A percentile compares a stretch with the other conserved stretches of the same genome.
phyloP scores from a whole-genome alignment of 2,329 filamentous ascomycete species.

The Grosmannia serpens region DNA sequence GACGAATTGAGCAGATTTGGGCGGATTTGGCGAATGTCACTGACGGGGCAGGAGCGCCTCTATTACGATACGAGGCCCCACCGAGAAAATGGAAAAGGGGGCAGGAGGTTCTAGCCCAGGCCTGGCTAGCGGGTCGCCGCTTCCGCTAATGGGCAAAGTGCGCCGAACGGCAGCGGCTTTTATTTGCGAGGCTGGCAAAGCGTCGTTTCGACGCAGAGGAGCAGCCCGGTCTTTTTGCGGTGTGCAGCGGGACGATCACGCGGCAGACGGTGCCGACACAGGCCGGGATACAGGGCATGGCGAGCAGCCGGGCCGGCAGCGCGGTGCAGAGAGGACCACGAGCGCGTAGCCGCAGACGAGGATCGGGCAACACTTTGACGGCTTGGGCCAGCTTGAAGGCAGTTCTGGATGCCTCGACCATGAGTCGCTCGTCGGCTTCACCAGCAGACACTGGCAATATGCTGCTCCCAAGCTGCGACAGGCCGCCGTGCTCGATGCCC shows the following conservation, averaged over 20 bases:
- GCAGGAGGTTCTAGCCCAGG: neutral
- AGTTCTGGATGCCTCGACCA: slow-evolving; percentile 51
- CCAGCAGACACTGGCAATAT: too few species aligned
- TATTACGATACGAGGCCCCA: neutral
- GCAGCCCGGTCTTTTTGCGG: slow-evolving; percentile 52
- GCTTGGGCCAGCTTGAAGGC: slow-evolving; percentile 35
- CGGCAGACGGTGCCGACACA: slow-evolving; percentile 62
- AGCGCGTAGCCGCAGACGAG: slow-evolving; percentile 53
- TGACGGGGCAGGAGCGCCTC: neutral
- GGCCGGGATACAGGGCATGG: slow-evolving; percentile 63
- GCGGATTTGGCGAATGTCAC: neutral
- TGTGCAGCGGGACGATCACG: slow-evolving; percentile 53
- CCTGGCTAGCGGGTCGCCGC: neutral
- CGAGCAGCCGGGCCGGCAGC: slow-evolving; percentile 59
- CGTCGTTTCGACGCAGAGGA: slow-evolving; percentile 64
- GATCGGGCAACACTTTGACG: slow-evolving; percentile 45
- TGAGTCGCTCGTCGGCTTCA: slow-evolving; percentile 54
- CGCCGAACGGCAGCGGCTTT: slow-evolving; percentile 57
- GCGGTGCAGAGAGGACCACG: slow-evolving; percentile 54
- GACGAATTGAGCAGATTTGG: neutral
- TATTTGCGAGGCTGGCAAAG: slow-evolving; percentile 66
- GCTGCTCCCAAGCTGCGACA: slow-evolving; percentile 54
- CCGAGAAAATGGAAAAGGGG: neutral
- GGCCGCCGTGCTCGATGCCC: slow-evolving; percentile 49
- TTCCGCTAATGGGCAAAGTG: too few species aligned